phyloP scores from a whole-genome alignment of 257 asterid species.

The Linderniella brevidens region DNA sequence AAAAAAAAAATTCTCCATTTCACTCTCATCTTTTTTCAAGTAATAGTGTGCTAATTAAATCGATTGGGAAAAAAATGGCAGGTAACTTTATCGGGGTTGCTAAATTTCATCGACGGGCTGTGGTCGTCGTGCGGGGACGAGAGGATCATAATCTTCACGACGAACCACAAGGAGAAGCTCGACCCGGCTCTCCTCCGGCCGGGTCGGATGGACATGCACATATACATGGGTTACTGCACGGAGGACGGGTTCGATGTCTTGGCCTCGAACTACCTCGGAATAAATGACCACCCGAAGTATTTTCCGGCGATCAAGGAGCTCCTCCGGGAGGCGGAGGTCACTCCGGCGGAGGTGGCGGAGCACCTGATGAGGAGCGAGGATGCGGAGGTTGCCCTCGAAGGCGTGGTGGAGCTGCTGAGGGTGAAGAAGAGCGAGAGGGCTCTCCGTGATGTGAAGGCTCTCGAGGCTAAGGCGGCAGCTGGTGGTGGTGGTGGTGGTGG shows the following conservation, averaged over 20 bases:
- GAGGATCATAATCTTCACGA: conserved; percentile 58
- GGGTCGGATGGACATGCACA: conserved; percentile 80
- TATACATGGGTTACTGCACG: conserved; percentile 60
- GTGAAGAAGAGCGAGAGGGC: conserved; percentile 14
- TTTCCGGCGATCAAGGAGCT: conserved; percentile 26
- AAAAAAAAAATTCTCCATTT: no score
- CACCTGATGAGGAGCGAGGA: conserved; percentile 64
- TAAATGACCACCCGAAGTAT: conserved; percentile 16
- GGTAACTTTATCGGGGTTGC: conserved; percentile 62
- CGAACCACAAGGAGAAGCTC: conserved; percentile 62
- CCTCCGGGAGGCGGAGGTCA: conserved; percentile 24
- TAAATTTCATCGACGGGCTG: conserved; percentile 67
- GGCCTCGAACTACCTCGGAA: conserved; percentile 40
- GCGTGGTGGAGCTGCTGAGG: conserved; percentile 37
- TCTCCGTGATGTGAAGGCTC: no score
- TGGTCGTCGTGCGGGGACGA: conserved; percentile 82
- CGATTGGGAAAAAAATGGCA: conserved; percentile 8
- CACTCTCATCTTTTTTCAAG: no score
- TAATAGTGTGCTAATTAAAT: no score
- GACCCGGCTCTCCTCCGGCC: conserved; percentile 74
- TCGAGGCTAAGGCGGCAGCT: no score
- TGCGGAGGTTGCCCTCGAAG: conserved; percentile 35
- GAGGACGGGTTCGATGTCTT: conserved; percentile 40
- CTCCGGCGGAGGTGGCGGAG: conserved; percentile 75
- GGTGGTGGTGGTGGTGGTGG: no score